Conservation (phyloP, 257 asterid species). For the Hygrophila difformis region DNA sequence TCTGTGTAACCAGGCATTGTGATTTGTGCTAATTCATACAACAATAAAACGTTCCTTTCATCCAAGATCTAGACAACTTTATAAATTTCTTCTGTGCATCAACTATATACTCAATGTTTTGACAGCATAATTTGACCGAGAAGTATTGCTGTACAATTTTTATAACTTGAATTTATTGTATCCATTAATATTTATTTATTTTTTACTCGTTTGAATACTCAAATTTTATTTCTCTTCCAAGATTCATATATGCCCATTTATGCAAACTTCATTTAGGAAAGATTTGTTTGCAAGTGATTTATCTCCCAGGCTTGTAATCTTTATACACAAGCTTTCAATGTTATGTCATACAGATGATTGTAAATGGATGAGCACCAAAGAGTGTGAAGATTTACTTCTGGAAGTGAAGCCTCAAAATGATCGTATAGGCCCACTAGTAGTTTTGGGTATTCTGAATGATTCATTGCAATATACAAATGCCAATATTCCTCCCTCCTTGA, state of each 20-base stretch:
- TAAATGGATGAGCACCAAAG: conserved; percentile 62
- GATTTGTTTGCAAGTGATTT: neutral
- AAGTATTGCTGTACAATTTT: neutral
- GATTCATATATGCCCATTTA: neutral
- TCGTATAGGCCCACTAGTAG: conserved; percentile 72
- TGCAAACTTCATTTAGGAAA: neutral
- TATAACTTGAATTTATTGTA: neutral
- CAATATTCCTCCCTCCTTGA: conserved; percentile 46
- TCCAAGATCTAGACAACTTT: too few species aligned
- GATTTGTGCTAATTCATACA: neutral
- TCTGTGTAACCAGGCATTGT: neutral
- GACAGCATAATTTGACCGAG: too few species aligned
- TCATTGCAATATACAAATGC: conserved; percentile 26
- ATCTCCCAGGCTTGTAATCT: too few species aligned
- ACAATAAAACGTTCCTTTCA: neutral
- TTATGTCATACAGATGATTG: conserved; percentile 38
- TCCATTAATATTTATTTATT: neutral
- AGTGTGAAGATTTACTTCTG: conserved; percentile 45
- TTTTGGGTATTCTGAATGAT: conserved; percentile 56
- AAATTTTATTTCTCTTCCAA: neutral
- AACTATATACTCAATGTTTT: too few species aligned
- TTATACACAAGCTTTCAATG: too few species aligned
- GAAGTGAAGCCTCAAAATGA: conserved; percentile 51
- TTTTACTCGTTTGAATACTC: neutral
- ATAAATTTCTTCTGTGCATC: too few species aligned